A percentile compares a stretch with the other conserved stretches of the same genome.
phyloP scores from a whole-genome alignment of 75 land plant species.

The Adiantum capillusveneris region DNA sequence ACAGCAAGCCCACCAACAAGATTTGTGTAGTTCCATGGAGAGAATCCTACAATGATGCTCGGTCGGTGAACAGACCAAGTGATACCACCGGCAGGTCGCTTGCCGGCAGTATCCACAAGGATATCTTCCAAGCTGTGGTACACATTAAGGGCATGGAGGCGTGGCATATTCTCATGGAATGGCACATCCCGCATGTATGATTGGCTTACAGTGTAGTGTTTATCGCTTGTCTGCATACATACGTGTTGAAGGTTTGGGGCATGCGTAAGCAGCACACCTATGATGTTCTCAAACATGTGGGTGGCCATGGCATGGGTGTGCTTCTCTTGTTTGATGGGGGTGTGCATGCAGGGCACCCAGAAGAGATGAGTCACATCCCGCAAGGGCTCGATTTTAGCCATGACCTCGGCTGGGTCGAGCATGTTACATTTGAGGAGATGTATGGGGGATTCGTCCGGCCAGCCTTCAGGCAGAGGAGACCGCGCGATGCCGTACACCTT shows the following conservation, averaged over 20 bases:
- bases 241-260: constrained; percentile 54
- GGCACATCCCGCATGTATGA: constrained; percentile 44
- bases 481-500: constrained; percentile 31
- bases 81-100: constrained; percentile 22
- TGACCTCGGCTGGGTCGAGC: constrained; percentile 32
- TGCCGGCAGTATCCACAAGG: constrained; percentile 28
- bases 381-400: constrained; percentile 41
- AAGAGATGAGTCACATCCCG: constrained; percentile 79
- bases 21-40: constrained; percentile 59
- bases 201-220: constrained; percentile 41
- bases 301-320: constrained; percentile 38
- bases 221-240: constrained; percentile 63
- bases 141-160: constrained; percentile 50
- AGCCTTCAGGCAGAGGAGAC: constrained; percentile 13
- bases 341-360: constrained; percentile 44
- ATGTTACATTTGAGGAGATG: constrained; percentile 25
- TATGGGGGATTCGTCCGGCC: constrained; percentile 3
- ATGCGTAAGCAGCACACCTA: constrained; percentile 51
- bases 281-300: constrained; percentile 49
- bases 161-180: constrained; percentile 55
- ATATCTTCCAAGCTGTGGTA: constrained; percentile 22
- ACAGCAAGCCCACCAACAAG: constrained; percentile 43
- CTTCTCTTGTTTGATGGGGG: constrained; percentile 27
- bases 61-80: constrained; percentile 73
- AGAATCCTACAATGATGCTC: constrained; percentile 51